A percentile compares a stretch with the other conserved stretches of the same genome.
phyloP scores from a whole-genome alignment of 2,329 filamentous ascomycete genomes.

The Botrytis elliptica region DNA sequence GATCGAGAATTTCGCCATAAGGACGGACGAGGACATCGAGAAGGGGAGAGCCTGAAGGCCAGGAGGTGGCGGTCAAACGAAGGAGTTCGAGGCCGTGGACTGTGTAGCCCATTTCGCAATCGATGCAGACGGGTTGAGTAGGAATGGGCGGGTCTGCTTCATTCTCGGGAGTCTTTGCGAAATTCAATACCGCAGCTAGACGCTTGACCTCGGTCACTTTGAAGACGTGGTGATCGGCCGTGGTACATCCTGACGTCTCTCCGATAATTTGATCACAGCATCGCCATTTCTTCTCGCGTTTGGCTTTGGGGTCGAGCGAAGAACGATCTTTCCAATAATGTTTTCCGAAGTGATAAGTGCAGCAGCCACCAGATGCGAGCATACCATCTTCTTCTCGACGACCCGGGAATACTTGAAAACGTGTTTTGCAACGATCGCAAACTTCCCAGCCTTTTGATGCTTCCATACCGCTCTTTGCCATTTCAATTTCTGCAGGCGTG shows the following conservation, averaged over 20 bases:
- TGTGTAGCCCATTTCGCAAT: conserved; percentile 98
- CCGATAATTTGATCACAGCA: conserved; percentile 80
- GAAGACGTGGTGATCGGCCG: conserved; percentile 75
- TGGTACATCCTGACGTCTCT: conserved; percentile 71
- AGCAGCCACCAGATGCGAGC: conserved; percentile 73
- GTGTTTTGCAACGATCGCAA: conserved; percentile 80
- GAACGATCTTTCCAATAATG: conserved; percentile 52
- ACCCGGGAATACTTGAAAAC: conserved; percentile 91
- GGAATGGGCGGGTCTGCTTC: conserved; percentile 45
- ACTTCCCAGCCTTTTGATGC: conserved; percentile 76
- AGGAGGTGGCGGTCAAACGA: conserved; percentile 82
- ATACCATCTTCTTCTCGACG: conserved; percentile 73
- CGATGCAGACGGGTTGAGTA: conserved; percentile 70
- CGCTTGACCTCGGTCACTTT: conserved; percentile 75
- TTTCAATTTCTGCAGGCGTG: conserved; percentile 61
- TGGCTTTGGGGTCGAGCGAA: conserved; percentile 55
- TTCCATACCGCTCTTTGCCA: conserved; percentile 63
- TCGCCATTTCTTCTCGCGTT: conserved; percentile 61
- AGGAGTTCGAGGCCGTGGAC: conserved; percentile 84
- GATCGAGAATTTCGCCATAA: conserved; percentile 78
- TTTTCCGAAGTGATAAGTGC: conserved; percentile 78
- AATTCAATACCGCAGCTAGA: conserved; percentile 76
- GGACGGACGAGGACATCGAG: conserved; percentile 85
- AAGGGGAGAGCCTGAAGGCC: conserved; percentile 73
- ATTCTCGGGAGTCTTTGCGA: conserved; percentile 73